Percentiles rank a stretch among this genome's conserved stretches.
phyloP scores from a whole-genome alignment of 306 rosid species.

The apple (Malus domestica) region ASM211411v1 NC_041792.1:3210501-3211000 shows the following conservation, averaged over 20 bases:
- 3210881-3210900: background rate
- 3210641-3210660: background rate
- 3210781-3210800: background rate
- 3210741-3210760: background rate
- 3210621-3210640: background rate
- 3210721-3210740: background rate
- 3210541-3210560: background rate
- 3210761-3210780: background rate
- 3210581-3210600: background rate
- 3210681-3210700: background rate
- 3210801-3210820: background rate
- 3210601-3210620: background rate
- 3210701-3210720: background rate
- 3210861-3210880: background rate
- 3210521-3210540: background rate
- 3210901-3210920: constrained; percentile 22
- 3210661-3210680: background rate
- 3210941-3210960: constrained; percentile 56
- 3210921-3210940: constrained; percentile 71
- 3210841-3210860: background rate
- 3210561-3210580: background rate
- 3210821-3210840: background rate
- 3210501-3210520: background rate
- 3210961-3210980: constrained; percentile 79
- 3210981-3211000: constrained; percentile 70